These are phyloP conservation scores for Colletotrichum plurivorum DNA, from an alignment of 2,329 filamentous ascomycete species.

Conservation along the genomic window DNA sequence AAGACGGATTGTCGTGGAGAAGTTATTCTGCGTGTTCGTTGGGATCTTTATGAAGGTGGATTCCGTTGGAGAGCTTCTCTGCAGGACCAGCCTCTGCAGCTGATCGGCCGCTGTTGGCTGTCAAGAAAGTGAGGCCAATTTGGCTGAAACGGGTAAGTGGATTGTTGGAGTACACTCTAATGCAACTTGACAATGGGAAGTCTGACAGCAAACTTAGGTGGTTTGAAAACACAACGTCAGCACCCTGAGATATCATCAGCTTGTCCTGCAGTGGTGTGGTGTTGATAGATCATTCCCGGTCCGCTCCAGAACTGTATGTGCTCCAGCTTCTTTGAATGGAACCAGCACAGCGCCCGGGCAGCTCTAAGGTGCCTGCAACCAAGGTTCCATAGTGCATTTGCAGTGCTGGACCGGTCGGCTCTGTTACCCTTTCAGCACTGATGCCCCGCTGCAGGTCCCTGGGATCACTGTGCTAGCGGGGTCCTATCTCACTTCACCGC, in stretches of 20 bases:
- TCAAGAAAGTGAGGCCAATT: too few species aligned
- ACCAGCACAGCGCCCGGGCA: too few species aligned
- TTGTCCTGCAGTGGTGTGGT: background rate
- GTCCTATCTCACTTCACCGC: conserved; percentile 30
- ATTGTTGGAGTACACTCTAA: too few species aligned
- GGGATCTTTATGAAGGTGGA: too few species aligned
- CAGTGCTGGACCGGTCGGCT: conserved; percentile 15
- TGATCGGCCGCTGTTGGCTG: too few species aligned
- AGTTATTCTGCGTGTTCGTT: background rate
- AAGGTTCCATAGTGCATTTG: conserved; percentile 17
- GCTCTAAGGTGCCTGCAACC: background rate
- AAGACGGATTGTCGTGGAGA: background rate
- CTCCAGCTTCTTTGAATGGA: background rate
- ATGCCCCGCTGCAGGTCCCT: conserved; percentile 21
- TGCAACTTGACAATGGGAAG: too few species aligned
- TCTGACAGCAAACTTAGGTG: too few species aligned
- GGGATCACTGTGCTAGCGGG: conserved; percentile 23
- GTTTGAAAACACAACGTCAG: background rate
- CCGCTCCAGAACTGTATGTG: background rate
- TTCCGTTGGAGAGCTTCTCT: too few species aligned
- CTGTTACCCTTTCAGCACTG: conserved; percentile 9
- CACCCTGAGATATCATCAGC: background rate
- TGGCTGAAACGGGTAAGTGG: too few species aligned
- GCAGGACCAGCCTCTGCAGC: too few species aligned
- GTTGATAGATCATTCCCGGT: background rate